Base-by-base conservation (phyloP, 2,329 filamentous ascomycete species). In the Nemania diffusa region DNA sequence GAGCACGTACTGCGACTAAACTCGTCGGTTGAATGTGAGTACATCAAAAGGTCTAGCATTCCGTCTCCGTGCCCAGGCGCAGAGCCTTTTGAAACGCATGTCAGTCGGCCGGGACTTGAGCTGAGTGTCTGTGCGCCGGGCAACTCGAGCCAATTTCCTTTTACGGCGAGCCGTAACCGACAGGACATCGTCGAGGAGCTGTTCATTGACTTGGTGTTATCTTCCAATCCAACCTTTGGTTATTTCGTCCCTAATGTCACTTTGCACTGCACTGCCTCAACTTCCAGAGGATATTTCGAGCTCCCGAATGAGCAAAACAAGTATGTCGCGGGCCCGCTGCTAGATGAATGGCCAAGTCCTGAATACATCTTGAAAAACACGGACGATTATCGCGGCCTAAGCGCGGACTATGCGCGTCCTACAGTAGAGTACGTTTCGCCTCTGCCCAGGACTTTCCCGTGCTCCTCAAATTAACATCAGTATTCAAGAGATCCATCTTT, bases 221-320 rank as follows among this genome's bases (percentile, higher is more conserved):
- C 46, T 8, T 50, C 22, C 4, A 27, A 20, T 15, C 2, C 26
- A 20, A 50, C n/a, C n/a, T n/a, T n/a, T n/a, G n/a, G 22, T 8
- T 22, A 8, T 8, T 8, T 22, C 26, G 22, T 20, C 7, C 3
- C n/a, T 50, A 50, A 50, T 50, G 26, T 22, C 22, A 50, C 46
- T 26, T 11, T 50, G 9, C 46, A 50, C 46, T 50, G 46, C 9
- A 50, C 46, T 8, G 46, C 46, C 3, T 50, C 46, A 17, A 50
- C 46, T 50, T 50, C 46, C 26, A 26, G 46, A 27, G 46, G 46
- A 50, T 50, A 50, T 50, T 50, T 50, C 20, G 46, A 50, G 46
- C 46, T 50, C 24, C 46, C 46, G n/a, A 50, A 26, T 26, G 46
- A 50, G 20, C 22, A 26, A 4, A 50, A 50, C 17, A 20, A 20